Conservation (phyloP, 2,329 filamentous ascomycete species). For the Cladosporium cucumerinum region DNA sequence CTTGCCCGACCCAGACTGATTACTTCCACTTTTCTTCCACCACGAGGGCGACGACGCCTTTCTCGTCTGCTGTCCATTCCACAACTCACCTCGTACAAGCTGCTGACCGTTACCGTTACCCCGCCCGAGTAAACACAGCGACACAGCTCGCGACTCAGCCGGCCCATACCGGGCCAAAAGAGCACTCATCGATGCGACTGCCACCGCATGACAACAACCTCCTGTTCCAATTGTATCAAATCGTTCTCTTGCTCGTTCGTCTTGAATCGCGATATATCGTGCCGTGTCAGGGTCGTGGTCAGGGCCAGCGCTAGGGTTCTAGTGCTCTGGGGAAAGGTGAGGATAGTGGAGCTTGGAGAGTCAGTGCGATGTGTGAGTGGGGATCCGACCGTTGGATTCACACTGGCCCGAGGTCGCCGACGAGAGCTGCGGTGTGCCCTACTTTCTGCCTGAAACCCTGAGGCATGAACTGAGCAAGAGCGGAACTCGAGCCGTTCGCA, state of each 20-base stretch:
- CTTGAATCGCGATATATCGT: not conserved
- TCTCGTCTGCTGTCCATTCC: not conserved
- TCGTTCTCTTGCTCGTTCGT: not conserved
- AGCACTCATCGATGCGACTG: not conserved
- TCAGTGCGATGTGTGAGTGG: not conserved
- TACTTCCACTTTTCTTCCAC: not conserved
- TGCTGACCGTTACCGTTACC: not conserved
- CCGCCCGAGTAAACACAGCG: conserved; percentile 4
- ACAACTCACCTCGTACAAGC: not conserved
- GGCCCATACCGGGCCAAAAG: not conserved
- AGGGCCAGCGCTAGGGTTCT: conserved; percentile 11
- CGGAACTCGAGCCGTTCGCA: not conserved
- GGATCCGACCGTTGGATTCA: not conserved
- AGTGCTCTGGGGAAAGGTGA: conserved; percentile 13
- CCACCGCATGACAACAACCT: not conserved
- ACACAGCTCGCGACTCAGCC: not conserved
- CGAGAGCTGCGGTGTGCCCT: too few species aligned
- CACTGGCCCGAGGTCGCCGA: not conserved
- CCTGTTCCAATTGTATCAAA: not conserved
- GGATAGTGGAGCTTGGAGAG: conserved; percentile 10
- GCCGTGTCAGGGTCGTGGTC: conserved; percentile 5
- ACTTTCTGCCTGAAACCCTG: too few species aligned
- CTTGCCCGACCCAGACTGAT: not conserved
- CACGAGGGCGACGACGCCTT: not conserved
- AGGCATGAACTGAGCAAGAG: not conserved